These are phyloP conservation scores for Tagetes patula DNA, from an alignment of 129 eudicot genomes.

Conservation along the genomic window DNA sequence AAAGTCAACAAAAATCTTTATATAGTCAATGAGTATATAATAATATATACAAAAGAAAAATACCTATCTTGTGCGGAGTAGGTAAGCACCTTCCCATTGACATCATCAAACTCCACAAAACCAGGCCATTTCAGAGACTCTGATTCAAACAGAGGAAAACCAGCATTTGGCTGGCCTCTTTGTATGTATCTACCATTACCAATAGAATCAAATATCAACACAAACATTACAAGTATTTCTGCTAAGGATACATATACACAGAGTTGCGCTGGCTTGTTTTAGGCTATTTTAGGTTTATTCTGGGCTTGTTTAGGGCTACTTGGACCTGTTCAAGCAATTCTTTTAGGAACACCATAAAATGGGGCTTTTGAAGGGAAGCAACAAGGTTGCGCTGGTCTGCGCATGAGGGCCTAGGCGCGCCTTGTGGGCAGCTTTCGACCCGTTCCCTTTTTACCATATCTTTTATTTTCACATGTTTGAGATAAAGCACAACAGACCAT, in stretches of 20 bases:
- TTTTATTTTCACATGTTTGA: neutral
- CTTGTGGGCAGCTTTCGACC: neutral
- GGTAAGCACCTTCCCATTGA: conserved; percentile 80
- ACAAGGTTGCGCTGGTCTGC: too few relatives aligned
- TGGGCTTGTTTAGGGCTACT: neutral
- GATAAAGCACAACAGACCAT: neutral
- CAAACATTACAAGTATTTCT: neutral
- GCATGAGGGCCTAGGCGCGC: too few relatives aligned
- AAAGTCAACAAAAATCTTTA: conserved; percentile 7
- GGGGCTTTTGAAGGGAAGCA: too few relatives aligned
- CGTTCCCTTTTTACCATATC: neutral
- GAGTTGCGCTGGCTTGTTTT: neutral
- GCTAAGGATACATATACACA: neutral
- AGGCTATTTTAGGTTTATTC: neutral
- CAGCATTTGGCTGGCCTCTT: conserved; percentile 81
- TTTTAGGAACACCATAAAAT: too few relatives aligned
- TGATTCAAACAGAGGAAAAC: conserved; percentile 74
- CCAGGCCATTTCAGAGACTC: conserved; percentile 93
- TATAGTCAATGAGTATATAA: neutral
- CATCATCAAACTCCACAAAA: conserved; percentile 90
- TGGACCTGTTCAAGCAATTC: neutral
- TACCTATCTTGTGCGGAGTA: conserved; percentile 85
- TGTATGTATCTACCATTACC: conserved; percentile 39
- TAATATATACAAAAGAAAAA: neutral
- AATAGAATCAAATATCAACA: neutral